These are phyloP conservation scores for Emergomyces orientalis DNA, from an alignment of 2,329 filamentous ascomycete genomes.

Conservation along the genomic window DNA sequence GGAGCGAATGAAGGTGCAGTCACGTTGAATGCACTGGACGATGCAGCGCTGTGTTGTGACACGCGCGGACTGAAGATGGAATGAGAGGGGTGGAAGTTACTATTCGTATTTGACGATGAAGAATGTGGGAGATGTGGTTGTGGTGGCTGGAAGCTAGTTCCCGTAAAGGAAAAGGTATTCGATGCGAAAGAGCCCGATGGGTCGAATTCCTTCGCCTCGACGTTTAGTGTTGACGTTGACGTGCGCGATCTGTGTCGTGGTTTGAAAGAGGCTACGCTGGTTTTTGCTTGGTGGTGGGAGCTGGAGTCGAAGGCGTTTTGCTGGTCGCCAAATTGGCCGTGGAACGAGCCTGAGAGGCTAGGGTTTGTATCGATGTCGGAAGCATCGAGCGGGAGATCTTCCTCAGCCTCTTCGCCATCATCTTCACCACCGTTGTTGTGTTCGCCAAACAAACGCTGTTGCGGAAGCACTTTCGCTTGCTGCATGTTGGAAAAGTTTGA, in stretches of 20 bases:
- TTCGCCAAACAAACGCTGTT: constrained; percentile 29
- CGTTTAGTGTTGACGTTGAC: constrained; percentile 72
- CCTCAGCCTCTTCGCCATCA: constrained; percentile 23
- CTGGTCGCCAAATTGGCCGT: constrained; percentile 32
- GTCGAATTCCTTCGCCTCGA: constrained; percentile 79
- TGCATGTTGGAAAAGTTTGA: constrained; percentile 6
- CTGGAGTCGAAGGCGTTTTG: constrained; percentile 22
- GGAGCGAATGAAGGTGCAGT: constrained; percentile 64
- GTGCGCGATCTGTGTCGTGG: constrained; percentile 58
- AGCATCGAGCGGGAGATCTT: constrained; percentile 37
- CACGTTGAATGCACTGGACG: constrained; percentile 53
- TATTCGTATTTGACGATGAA: constrained; percentile 16
- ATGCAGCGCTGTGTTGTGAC: constrained; percentile 23
- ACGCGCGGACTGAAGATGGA: constrained; percentile 24
- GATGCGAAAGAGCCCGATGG: constrained; percentile 43
- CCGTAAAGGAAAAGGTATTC: constrained; percentile 36
- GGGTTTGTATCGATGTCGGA: constrained; percentile 66
- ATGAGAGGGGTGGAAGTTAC: constrained; percentile 33
- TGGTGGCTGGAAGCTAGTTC: constrained; percentile 34
- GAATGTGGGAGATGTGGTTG: background rate
- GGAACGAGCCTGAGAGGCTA: constrained; percentile 60
- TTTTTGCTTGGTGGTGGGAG: constrained; percentile 28
- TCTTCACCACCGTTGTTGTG: constrained; percentile 13
- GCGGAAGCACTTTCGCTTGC: constrained; percentile 17
- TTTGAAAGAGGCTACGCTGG: constrained; percentile 26